A percentile compares a stretch with the other conserved stretches of the same genome.
Conservation (phyloP, 2,329 filamentous ascomycete species). For the Coniochaeta sp. region DNA sequence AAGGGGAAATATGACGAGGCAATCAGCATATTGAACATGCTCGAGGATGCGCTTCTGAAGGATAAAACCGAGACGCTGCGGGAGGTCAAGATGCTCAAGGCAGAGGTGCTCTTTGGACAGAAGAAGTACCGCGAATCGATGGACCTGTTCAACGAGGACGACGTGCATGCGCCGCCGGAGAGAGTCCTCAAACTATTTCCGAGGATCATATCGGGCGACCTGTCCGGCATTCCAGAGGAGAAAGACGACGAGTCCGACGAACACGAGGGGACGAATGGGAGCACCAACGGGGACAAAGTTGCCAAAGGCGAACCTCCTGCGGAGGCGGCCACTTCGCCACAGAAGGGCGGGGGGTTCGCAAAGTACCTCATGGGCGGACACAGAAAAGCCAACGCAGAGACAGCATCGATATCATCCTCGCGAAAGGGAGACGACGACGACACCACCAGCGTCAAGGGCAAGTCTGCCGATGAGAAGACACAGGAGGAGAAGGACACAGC, state of each 20-base stretch:
- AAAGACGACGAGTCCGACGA: constrained; percentile 27
- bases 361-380: constrained; percentile 42
- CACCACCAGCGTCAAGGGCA: constrained; percentile 36
- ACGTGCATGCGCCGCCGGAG: constrained; percentile 83
- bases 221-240: constrained; percentile 46
- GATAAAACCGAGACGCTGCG: constrained; percentile 76
- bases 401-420: constrained; percentile 52
- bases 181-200: constrained; percentile 82
- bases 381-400: constrained; percentile 42
- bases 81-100: constrained; percentile 87
- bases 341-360: constrained; percentile 39
- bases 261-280: constrained; percentile 17
- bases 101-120: constrained; percentile 72
- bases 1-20: constrained; percentile 78
- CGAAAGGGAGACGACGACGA: constrained; percentile 42
- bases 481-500: constrained; percentile 78
- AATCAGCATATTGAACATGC: constrained; percentile 77
- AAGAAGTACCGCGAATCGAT: constrained; percentile 79
- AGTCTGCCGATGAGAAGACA: constrained; percentile 38
- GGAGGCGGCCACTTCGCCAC: constrained; percentile 21
- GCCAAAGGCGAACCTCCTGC: constrained; percentile 13
- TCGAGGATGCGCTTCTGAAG: constrained; percentile 83
- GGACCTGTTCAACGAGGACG: constrained; percentile 77
- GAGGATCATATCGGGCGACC: constrained; percentile 70
- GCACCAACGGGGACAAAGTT: constrained; percentile 22